These are phyloP conservation scores for Fusarium heterosporum DNA, from an alignment of 2,329 filamentous ascomycete genomes.

Conservation along the genomic window DNA sequence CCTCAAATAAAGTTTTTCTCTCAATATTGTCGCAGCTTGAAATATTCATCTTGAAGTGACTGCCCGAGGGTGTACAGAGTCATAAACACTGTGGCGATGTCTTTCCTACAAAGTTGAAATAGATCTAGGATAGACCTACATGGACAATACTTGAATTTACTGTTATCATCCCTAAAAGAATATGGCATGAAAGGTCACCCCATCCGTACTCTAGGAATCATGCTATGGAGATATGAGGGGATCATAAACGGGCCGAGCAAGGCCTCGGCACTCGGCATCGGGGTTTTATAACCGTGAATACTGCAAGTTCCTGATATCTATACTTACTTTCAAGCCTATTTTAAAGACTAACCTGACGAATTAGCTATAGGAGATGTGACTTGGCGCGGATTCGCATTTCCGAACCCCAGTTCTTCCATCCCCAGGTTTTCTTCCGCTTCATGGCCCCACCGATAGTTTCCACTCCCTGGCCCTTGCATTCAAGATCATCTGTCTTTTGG, in stretches of 20 bases:
- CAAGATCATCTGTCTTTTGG: slow-evolving; percentile 11
- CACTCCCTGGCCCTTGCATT: background rate
- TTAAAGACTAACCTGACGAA: background rate
- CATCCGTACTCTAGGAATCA: background rate
- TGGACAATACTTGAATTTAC: too few relatives aligned
- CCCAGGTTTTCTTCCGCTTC: slow-evolving; percentile 1
- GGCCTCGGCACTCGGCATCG: background rate
- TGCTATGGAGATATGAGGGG: background rate
- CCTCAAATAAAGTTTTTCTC: too few relatives aligned
- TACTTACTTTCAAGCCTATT: background rate
- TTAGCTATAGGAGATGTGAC: background rate
- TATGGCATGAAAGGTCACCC: background rate
- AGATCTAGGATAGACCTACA: too few relatives aligned
- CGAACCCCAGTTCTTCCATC: background rate
- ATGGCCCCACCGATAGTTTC: background rate
- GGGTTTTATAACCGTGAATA: background rate
- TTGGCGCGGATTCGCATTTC: background rate
- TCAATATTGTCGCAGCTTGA: too few relatives aligned
- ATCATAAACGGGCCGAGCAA: background rate
- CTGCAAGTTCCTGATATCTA: background rate
- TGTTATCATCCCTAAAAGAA: too few relatives aligned
- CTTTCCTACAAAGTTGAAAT: too few relatives aligned
- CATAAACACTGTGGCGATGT: too few relatives aligned
- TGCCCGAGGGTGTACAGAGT: too few relatives aligned
- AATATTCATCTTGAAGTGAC: too few relatives aligned